These are phyloP conservation scores for Rhodotorula paludigena DNA, from an alignment of 768 basidiomycete genomes.

Conservation along the genomic window DNA sequence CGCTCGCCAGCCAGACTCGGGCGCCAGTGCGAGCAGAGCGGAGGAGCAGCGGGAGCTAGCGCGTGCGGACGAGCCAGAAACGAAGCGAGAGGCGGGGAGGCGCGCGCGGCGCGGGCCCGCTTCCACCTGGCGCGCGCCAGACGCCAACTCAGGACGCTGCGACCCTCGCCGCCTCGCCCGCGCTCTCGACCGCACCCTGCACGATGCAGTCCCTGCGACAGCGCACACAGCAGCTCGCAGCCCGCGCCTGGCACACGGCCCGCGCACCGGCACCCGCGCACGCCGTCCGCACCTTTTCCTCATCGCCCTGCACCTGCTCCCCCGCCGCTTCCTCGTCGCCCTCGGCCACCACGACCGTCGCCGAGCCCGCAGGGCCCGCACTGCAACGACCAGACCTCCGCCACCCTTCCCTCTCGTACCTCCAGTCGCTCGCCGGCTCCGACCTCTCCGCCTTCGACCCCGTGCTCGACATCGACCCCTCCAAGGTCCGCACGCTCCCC, in stretches of 20 bases:
- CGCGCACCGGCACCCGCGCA: not conserved
- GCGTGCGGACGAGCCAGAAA: too few relatives aligned
- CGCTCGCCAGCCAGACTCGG: not conserved
- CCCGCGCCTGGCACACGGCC: not conserved
- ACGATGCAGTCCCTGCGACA: not conserved
- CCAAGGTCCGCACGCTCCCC: conserved; percentile 17
- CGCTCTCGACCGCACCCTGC: too few relatives aligned
- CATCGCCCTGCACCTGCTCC: not conserved
- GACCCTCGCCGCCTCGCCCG: too few relatives aligned
- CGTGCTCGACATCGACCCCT: conserved; percentile 29
- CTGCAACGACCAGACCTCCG: conserved; percentile 16
- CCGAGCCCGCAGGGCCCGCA: not conserved
- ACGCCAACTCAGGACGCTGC: too few relatives aligned
- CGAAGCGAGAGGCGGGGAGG: not conserved
- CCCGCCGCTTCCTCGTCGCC: conserved; percentile 2
- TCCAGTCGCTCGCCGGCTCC: conserved; percentile 17
- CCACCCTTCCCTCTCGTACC: conserved; percentile 14
- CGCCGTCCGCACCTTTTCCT: not conserved
- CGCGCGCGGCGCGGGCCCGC: not conserved
- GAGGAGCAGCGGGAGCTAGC: too few relatives aligned
- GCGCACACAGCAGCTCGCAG: not conserved
- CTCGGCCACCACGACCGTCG: not conserved
- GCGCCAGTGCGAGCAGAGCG: not conserved
- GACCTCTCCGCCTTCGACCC: conserved; percentile 31
- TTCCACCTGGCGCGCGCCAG: too few relatives aligned